Evolutionary conservation across 192 early-diverging fungal genomes (phyloP).

Genomic region (Backusella circina): DNA sequence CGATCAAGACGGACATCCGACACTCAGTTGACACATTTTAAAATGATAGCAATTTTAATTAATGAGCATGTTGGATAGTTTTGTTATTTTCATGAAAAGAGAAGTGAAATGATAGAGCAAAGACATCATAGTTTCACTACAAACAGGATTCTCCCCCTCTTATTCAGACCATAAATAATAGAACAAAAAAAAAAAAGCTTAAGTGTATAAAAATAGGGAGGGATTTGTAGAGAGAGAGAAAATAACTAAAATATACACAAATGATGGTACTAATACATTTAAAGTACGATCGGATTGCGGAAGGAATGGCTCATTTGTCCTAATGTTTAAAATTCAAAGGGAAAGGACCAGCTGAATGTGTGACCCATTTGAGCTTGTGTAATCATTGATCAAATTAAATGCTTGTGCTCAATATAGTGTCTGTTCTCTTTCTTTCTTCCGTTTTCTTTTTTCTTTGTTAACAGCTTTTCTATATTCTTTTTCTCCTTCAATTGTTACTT

Average conservation of each 20-base stretch:
- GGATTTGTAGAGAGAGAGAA: neutral
- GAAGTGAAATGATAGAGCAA: neutral
- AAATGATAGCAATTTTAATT: neutral
- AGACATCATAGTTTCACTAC: neutral
- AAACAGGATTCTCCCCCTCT: too few relatives aligned
- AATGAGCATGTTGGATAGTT: neutral
- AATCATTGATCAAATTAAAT: neutral
- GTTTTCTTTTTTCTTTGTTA: slow-evolving; percentile 12
- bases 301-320: neutral
- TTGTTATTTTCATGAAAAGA: neutral
- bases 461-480: neutral
- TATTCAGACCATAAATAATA: too few relatives aligned
- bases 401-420: neutral
- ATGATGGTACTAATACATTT: neutral
- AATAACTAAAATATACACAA: neutral
- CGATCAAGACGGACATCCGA: neutral
- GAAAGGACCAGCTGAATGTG: slow-evolving; percentile 4
- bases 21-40: neutral
- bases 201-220: neutral
- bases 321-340: neutral
- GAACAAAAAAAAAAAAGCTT: too few relatives aligned
- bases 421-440: neutral
- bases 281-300: neutral
- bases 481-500: neutral
- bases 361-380: neutral